These are phyloP conservation scores for Metrosideros polymorpha DNA, from an alignment of 441 rosid species.

Conservation along the genomic window DNA sequence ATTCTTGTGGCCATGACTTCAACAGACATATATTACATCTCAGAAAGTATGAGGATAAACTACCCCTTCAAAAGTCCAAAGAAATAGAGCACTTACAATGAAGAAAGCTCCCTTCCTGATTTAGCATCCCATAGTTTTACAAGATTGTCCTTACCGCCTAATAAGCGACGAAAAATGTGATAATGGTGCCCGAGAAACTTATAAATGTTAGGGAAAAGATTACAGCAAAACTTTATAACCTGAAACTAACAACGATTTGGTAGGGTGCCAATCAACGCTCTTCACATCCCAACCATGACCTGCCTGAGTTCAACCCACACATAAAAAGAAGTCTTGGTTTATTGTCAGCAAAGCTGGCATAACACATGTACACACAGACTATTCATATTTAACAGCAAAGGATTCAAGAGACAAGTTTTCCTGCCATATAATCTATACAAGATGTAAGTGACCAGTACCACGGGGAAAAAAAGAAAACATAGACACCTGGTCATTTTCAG, in stretches of 20 bases:
- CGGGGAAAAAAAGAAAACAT: background rate
- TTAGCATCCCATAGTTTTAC: conserved; percentile 99
- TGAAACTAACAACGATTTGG: conserved; percentile 86
- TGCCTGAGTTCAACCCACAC: conserved; percentile 88
- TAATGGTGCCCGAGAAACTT: background rate
- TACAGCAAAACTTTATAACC: conserved; percentile 27
- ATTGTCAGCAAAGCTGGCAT: conserved; percentile 3
- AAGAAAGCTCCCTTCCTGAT: conserved; percentile 83
- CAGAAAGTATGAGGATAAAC: background rate
- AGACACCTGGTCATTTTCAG: background rate
- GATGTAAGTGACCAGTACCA: background rate
- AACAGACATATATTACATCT: conserved; percentile 13
- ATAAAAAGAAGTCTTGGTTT: conserved; percentile 36
- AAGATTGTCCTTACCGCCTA: conserved; percentile 96
- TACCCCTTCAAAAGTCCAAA: conserved; percentile 1
- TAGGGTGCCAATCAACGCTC: conserved; percentile 99
- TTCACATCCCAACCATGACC: conserved; percentile 99
- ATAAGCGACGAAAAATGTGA: conserved; percentile 1
- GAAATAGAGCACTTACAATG: conserved; percentile 56
- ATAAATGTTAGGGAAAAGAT: background rate
- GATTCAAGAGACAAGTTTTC: background rate
- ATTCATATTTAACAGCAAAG: background rate
- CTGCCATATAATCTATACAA: background rate
- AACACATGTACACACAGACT: background rate
- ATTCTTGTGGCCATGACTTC: conserved; percentile 98